Evolutionary conservation across 164 flowering plant genomes (phyloP).

Genomic region (Vitis vinifera): ASM3070453v1 NC_081811.1:3391001-3391500

Average conservation of each 20-base stretch:
- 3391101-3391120: neutral
- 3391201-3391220: conserved; percentile 30
- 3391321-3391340: neutral
- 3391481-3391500: neutral
- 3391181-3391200: conserved; percentile 68
- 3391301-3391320: neutral
- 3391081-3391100: neutral
- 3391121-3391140: neutral
- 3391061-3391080: neutral
- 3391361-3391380: too few species aligned
- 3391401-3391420: neutral
- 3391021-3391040: too few species aligned
- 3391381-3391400: neutral
- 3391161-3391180: conserved; percentile 68
- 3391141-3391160: conserved; percentile 2
- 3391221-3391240: neutral
- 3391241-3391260: neutral
- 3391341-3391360: neutral
- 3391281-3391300: neutral
- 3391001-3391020: too few species aligned
- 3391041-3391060: too few species aligned
- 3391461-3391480: too few species aligned
- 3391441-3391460: neutral
- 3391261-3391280: neutral
- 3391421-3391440: neutral